These are phyloP conservation scores for Eucalyptus fibrosa DNA, from an alignment of 345 rosid genomes.

Conservation along the genomic window DNA sequence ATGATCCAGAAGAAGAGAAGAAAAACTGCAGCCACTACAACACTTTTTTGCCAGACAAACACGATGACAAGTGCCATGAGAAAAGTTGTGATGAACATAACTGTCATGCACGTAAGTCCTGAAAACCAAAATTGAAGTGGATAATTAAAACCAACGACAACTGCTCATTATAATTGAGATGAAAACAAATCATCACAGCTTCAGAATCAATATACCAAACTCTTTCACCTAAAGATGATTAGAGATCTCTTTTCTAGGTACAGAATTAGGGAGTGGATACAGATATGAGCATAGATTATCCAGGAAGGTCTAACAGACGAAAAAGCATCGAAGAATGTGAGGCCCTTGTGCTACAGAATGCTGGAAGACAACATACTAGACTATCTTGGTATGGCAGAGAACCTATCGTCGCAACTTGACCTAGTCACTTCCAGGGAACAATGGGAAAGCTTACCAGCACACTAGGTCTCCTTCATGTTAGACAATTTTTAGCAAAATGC, in stretches of 20 bases:
- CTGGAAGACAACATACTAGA: neutral
- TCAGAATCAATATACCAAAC: neutral
- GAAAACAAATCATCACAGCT: neutral
- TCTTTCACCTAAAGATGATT: neutral
- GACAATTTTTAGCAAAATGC: neutral
- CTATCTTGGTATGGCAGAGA: neutral
- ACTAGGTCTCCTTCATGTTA: neutral
- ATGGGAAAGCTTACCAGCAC: neutral
- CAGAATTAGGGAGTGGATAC: neutral
- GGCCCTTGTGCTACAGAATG: neutral
- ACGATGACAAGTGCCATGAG: conserved; percentile 84
- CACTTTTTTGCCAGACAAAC: conserved; percentile 61
- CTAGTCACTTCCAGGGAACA: neutral
- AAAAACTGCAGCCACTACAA: conserved; percentile 42
- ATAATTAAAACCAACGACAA: neutral
- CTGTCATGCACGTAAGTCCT: conserved; percentile 90
- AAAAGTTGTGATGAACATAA: conserved; percentile 79
- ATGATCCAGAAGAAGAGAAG: conserved; percentile 57
- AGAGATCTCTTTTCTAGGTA: neutral
- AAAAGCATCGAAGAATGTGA: neutral
- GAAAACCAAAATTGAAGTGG: conserved; percentile 1
- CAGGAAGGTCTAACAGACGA: neutral
- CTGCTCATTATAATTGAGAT: neutral
- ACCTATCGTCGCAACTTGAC: neutral
- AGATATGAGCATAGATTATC: neutral